Evolutionary conservation across 2,329 filamentous ascomycete genomes (phyloP), one percentile per base, ranked within the genome.

Genomic region (Aaosphaeria pasadenensis): DNA sequence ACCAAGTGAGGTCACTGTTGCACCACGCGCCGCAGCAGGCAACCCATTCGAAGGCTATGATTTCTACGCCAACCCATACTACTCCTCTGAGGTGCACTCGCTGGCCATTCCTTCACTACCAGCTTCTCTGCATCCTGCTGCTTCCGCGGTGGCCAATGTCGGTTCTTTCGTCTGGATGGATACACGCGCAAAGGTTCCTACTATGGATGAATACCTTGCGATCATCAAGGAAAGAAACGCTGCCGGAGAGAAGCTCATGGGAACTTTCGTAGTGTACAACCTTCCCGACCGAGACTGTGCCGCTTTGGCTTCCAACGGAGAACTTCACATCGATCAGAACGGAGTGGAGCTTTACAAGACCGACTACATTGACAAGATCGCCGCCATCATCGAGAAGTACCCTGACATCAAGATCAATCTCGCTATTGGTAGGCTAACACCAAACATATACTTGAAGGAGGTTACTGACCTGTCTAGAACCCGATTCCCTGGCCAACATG

Each of bases 221-320:
- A 73, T 79, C 42, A 79, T 80, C 57, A 63, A 74, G 51, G 58
- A 67, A 35, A 60, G 74, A 54, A 80, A 81, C 48, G 67, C 63
- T 29, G 74, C 71, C 29, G 77, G 77, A n/a, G 74, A 75, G 6
- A 75, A 63, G 44, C 72, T 76, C 48, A 73, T 76, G 13, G 76
- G 74, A 13, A 74, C 73, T 1, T 78, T 85, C 45, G 82, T 86
- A 46, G 79, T 85, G 46, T 85, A 85, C 65, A 78, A 85, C 62
- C 70, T 85, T 9, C 83, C 83, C 40, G 81, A 84, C 56, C 79
- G 82, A 62, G 83, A 85, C 62, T 85, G 83, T 59, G 77, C 82
- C 11, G 83, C 83, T 43, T 72, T 80, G 56, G 82, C 82, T 11
- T 85, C 82, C 53, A 85, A 85, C 59, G 82, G 83, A 50, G 82